phyloP scores from a whole-genome alignment of 176 grass and related monocot genomes.

The Oryza brachyantha region DNA sequence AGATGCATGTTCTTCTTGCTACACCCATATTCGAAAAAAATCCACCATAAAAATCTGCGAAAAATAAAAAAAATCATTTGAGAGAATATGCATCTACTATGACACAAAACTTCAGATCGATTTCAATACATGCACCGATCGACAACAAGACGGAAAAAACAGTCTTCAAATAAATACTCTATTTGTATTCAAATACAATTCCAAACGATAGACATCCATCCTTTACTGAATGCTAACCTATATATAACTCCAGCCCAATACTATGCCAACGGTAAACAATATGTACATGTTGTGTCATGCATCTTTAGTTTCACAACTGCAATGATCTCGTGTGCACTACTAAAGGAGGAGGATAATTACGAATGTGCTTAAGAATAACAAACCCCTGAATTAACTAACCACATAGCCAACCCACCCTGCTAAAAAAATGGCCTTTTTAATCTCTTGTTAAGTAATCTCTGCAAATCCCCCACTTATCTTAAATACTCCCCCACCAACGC shows the following conservation, averaged over 20 bases:
- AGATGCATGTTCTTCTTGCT: no score
- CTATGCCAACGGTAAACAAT: not conserved
- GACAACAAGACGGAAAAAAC: not conserved
- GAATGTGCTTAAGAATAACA: slow-evolving; percentile 26
- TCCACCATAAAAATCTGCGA: not conserved
- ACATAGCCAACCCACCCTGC: slow-evolving; percentile 28
- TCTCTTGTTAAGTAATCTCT: slow-evolving; percentile 13
- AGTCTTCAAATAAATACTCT: not conserved
- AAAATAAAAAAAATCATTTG: not conserved
- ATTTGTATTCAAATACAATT: not conserved
- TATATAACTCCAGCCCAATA: not conserved
- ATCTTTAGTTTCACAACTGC: slow-evolving; percentile 11
- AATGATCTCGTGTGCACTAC: slow-evolving; percentile 37
- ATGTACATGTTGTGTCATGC: not conserved
- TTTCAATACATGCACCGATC: no score
- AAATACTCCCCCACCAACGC: slow-evolving; percentile 46
- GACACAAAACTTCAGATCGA: not conserved
- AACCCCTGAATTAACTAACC: slow-evolving; percentile 19
- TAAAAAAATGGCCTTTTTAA: not conserved
- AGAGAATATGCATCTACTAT: not conserved
- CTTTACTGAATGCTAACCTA: no score
- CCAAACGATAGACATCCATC: not conserved
- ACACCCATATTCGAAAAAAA: not conserved
- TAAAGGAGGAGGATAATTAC: slow-evolving; percentile 7
- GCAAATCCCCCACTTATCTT: slow-evolving; percentile 49